Evolutionary conservation across 1,284 basidiomycete species (phyloP), one percentile per base, ranked within the genome.

Genomic region (Boletus smithii): DNA sequence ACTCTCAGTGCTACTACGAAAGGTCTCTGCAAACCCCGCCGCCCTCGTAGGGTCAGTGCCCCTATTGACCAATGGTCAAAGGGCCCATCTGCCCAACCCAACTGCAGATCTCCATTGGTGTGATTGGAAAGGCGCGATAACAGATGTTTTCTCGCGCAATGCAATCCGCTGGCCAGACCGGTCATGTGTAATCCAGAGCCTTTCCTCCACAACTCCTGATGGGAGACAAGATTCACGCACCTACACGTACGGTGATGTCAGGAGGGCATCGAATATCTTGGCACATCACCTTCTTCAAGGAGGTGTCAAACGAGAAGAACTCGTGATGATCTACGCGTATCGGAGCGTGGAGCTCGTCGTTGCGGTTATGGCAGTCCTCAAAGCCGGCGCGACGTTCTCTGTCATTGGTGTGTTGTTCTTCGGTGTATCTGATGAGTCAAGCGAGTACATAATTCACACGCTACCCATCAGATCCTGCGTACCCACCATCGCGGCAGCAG

Each of bases 251-350:
- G 75, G 74, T 39, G 78, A 85, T 51, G 91, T 99, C 55, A 82
- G 92, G 50, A 79, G 79, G 42, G 91, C 95, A 8, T 83, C 88
- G 5, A 99, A 99, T 65, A 77, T 95, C 16, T 77, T 99, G 8
- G 90, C 97, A 0, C 95, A 99, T 63, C 83, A 97, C 58, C 79
- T 99, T 43, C 71, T 98, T 44, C 80, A 85, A 59, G 81, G 81
- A 14, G 95, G 95, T 11, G 73, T 99, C 11, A 79, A 95, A 69
- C 76, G 93, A 23, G 95, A 95, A 57, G 97, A 99, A 59, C 94
- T 99, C 17, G 94, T 99, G 46, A 98, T 97, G 83, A 90, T 99
- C n/a, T 99, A 99, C 65, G 97, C 97, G 0, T 86, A 97, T 60
- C 83, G 97, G 38, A 93, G 91, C 56, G 95, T 97, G 34, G 95